Evolutionary conservation across 2,329 filamentous ascomycete species (phyloP).

Genomic region (Sclerotinia nivalis): DNA sequence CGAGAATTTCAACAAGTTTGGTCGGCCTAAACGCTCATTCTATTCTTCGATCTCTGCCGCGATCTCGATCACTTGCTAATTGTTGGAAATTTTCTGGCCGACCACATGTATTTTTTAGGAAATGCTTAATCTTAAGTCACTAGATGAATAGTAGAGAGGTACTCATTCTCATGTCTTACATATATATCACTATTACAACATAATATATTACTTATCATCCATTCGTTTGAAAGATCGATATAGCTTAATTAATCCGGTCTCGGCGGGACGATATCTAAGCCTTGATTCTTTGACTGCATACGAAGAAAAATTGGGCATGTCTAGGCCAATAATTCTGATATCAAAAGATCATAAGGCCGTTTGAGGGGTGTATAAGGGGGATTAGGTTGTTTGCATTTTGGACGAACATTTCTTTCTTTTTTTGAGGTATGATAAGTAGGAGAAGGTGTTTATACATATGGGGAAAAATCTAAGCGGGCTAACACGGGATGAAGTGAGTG

Average conservation of each 20-base stretch:
- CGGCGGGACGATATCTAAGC: conserved; percentile 1
- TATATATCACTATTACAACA: neutral
- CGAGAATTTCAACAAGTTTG: neutral
- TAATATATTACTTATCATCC: neutral
- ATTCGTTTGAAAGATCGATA: neutral
- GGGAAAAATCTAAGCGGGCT: no score
- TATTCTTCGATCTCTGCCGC: neutral
- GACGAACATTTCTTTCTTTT: no score
- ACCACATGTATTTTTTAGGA: neutral
- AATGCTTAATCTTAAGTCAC: neutral
- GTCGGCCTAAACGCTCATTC: neutral
- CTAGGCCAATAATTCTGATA: conserved; percentile 7
- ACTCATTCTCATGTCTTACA: neutral
- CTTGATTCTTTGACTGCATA: conserved; percentile 3
- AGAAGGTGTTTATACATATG: no score
- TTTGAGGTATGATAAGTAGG: no score
- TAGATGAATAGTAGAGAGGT: neutral
- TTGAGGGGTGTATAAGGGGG: neutral
- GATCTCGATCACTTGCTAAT: neutral
- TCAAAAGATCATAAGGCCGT: neutral
- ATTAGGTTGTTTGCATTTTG: neutral
- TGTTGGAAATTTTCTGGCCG: neutral
- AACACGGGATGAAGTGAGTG: no score
- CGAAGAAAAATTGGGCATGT: conserved; percentile 7
- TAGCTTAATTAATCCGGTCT: neutral